Conservation (phyloP, 2,329 filamentous ascomycete genomes). For the Allantophomopsis lycopodina region DNA sequence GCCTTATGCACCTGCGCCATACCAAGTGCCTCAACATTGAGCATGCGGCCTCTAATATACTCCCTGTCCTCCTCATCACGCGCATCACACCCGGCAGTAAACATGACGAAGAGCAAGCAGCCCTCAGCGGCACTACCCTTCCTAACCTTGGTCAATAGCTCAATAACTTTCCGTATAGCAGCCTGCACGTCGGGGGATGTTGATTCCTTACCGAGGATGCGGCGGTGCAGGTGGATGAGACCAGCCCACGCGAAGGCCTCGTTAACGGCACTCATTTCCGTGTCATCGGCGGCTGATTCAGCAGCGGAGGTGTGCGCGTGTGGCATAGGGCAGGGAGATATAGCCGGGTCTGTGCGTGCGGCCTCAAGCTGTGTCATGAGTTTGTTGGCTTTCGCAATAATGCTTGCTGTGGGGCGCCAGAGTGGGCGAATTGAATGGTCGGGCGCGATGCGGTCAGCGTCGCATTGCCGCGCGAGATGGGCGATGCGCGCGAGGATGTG, state of each 20-base stretch:
- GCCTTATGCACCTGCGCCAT: conserved; percentile 59
- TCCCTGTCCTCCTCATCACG: conserved; percentile 37
- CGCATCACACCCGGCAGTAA: conserved; percentile 69
- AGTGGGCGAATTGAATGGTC: conserved; percentile 31
- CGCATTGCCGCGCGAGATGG: conserved; percentile 55
- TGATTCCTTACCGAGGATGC: conserved; percentile 50
- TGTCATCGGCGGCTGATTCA: conserved; percentile 39
- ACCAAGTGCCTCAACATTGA: conserved; percentile 56
- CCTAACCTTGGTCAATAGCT: conserved; percentile 45
- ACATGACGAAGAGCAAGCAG: conserved; percentile 68
- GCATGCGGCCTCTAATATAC: conserved; percentile 51
- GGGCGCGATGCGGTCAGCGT: conserved; percentile 45
- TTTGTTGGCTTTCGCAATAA: conserved; percentile 39
- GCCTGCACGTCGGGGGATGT: conserved; percentile 45
- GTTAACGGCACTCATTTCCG: conserved; percentile 59
- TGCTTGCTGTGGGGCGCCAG: conserved; percentile 43
- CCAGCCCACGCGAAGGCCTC: conserved; percentile 71
- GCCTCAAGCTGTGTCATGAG: conserved; percentile 48
- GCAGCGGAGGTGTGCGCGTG: conserved; percentile 34
- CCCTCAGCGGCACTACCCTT: conserved; percentile 59
- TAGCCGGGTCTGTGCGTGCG: conserved; percentile 28
- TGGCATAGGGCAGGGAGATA: conserved; percentile 2
- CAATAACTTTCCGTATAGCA: conserved; percentile 48
- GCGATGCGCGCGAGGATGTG: conserved; percentile 60
- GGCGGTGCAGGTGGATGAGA: conserved; percentile 60